Evolutionary conservation across 2,329 filamentous ascomycete species (phyloP).

Genomic region (Fusarium papillatum): DNA sequence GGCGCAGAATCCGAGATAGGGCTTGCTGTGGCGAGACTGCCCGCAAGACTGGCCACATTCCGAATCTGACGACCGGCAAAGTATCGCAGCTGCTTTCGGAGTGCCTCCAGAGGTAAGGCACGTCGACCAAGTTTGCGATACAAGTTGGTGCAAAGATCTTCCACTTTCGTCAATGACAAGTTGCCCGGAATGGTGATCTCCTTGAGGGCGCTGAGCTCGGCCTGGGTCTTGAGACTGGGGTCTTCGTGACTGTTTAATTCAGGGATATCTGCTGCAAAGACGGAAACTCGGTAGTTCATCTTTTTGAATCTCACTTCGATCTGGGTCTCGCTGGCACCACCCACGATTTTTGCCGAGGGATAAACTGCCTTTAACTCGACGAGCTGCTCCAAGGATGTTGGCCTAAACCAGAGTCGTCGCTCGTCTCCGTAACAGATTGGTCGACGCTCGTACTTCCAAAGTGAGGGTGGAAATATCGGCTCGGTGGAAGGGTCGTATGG

Average conservation of each 20-base stretch:
- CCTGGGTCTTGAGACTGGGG: not conserved
- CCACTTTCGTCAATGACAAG: constrained; percentile 7
- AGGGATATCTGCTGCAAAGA: constrained; percentile 89
- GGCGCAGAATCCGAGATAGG: constrained; percentile 94
- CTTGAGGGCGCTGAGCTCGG: not conserved
- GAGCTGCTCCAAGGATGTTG: constrained; percentile 79
- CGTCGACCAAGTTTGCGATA: constrained; percentile 28
- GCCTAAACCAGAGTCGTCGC: constrained; percentile 88
- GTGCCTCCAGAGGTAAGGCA: constrained; percentile 83
- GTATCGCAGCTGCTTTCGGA: constrained; percentile 89
- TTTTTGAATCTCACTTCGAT: constrained; percentile 97
- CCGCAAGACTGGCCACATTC: constrained; percentile 90
- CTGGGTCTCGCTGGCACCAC: constrained; percentile 91
- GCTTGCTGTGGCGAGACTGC: constrained; percentile 89
- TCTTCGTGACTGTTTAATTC: constrained; percentile 65
- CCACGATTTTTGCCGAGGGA: constrained; percentile 88
- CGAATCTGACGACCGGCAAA: constrained; percentile 92
- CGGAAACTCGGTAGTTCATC: constrained; percentile 84
- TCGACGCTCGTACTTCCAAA: constrained; percentile 82
- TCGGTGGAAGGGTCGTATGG: constrained; percentile 80
- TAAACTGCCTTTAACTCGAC: constrained; percentile 65
- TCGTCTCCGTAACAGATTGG: constrained; percentile 90
- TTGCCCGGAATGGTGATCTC: constrained; percentile 16
- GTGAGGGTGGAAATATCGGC: constrained; percentile 85
- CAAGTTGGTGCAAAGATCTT: not conserved